Base-by-base conservation (phyloP, 2,329 filamentous ascomycete genomes). In the Cytospora piceicola region DNA sequence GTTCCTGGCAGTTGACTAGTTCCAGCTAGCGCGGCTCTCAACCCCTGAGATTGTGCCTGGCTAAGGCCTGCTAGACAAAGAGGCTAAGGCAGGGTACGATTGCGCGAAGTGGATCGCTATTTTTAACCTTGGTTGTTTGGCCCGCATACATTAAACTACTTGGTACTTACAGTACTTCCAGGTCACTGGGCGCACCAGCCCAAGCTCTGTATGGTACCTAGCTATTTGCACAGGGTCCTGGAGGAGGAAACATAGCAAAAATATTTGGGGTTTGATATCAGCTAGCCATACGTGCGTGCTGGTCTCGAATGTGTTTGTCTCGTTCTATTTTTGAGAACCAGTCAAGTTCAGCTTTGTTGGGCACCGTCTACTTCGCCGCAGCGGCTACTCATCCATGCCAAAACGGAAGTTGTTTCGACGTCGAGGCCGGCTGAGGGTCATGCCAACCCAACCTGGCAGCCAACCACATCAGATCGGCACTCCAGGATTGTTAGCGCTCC, bases 11-110 rank as follows among this genome's bases (percentile, higher is more conserved):
- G 46, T 36, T 56, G 53, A n/a, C 60, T 49, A 52, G 52, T 62
- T 62, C 34, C 52, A 56, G 60, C 52, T 62, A 62, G 60, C 60
- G 55, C 52, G 27, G 60, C 60, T 62, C 27, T 42, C 36, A 61
- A 62, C 60, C 60, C 60, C 60, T 62, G 60, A 62, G 46, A 22
- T n/a, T 49, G 46, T 49, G 22, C 46, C 46, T 49, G 46, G 46
- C 46, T 49, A 49, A 49, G 7, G n/a, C 46, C 46, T 49, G 22
- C n/a, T 49, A 49, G 22, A 5, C 11, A 24, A 24, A 20, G 22
- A 49, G 22, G 46, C n/a, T 49, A 49, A 49, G 46, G 46, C 46
- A 49, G 46, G 46, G 46, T 49, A 11, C 46, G 46, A 49, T 63
- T 56, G 39, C 52, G 60, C 22, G 52, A 56, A 51, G 60, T 54